Base-by-base conservation (phyloP, 805 yeast genomes). In the Wickerhamiella cacticola region DNA sequence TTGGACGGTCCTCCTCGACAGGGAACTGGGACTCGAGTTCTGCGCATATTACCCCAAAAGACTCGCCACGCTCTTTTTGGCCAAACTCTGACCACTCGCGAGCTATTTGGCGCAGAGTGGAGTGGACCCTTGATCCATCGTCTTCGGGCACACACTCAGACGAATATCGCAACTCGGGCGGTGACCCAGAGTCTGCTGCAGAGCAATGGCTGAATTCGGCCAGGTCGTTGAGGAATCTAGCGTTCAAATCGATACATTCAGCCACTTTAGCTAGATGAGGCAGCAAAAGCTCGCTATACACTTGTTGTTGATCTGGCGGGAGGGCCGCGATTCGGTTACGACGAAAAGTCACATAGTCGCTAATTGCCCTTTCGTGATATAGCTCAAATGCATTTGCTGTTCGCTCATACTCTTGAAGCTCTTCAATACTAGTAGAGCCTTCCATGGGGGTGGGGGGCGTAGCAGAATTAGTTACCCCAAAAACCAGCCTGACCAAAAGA, bases 51-150 rank as follows among this genome's bases (percentile, higher is more conserved):
- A 75, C 82, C 0, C 70, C 63, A 36, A 76, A 56, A 41, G 84
- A 60, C 2, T 84, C 82, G 5, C 59, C 52, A 1, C 82, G 61
- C 59, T 83, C 95, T 1, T 52, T 56, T 3, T 61, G 65, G 8
- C 80, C 84, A 13, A 61, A 62, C 0, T 53, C 53, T 2, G 80
- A 67, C 95, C 96, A 89, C 59, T 89, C 96, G 45, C 96, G 67
- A 8, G 79, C 74, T 50, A 74, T 72, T 63, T 89, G 96, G 39
- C 75, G 64, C 55, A 82, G 58, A 0, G 78, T 66, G 1, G 79
- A 68, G 41, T 73, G 60, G 3, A 78, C 80, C 60, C 79, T 79
- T 5, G 33, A 29, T 45, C 75, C 80, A 44, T 33, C 16, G 24
- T 31, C 29, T 22, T n/a, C 29, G 18, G 40, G 23, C n/a, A 13